Base-by-base conservation (phyloP, 129 eudicot species). In the Heracleum sosnowskyi region DNA sequence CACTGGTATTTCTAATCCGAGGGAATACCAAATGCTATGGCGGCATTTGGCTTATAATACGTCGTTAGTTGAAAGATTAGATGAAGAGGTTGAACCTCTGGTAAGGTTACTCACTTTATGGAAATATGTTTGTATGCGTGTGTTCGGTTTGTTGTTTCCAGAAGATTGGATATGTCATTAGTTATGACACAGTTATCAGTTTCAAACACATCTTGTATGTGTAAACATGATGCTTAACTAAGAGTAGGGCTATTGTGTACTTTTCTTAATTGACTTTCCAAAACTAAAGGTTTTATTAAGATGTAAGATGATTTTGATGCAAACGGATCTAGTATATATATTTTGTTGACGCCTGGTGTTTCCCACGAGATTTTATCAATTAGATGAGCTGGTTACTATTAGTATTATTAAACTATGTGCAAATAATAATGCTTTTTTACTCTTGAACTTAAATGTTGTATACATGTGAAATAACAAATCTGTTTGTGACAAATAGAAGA, bases 11-110 rank as follows among this genome's bases (percentile, higher is more conserved):
- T 69, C 90, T 26, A 82, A 79, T 81, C 87, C 97, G 11, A 86
- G 91, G 84, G 98, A 91, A 49, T 89, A 89, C 87, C 98, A 91
- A 78, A 87, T 88, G 96, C 78, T 93, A 81, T 93, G 98, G 98
- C 90, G 97, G 77, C 97, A 85, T 88, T 75, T 91, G 49, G 97
- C 98, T 7, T 93, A 91, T 84, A 83, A 88, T 7, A 84, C 86
- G 26, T 53, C 87, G 5, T 80, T 93, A 77, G 74, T 77, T 31
- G 92, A 89, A 39, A 66, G 44, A 70, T 39, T 87, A 13, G 91
- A 91, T 53, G 69, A 78, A 62, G 91, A 63, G 34, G 88, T 68
- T 71, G 80, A 86, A 34, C 95, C 93, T 69, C 26, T 87, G 83
- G 98, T 93, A 49, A 75, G 84, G 81, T 62, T 24, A n/a, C 18